phyloP scores from a whole-genome alignment of 2,329 filamentous ascomycete species.

The Lecanicillium sp. region DNA sequence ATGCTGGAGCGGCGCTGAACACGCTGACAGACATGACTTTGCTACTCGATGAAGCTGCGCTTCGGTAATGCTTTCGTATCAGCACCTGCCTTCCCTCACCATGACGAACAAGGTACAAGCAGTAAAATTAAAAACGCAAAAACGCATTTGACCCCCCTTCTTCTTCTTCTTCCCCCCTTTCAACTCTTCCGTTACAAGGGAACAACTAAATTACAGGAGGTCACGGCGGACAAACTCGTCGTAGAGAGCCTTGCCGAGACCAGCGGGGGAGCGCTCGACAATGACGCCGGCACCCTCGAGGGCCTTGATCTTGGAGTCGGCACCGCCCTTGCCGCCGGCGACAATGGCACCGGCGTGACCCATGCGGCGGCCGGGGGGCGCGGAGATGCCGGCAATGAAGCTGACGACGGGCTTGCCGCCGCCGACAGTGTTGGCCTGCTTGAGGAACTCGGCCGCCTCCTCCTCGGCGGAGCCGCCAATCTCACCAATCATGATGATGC shows the following conservation, averaged over 20 bases:
- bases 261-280: slow-evolving; percentile 89
- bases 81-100: no score
- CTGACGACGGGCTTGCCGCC: slow-evolving; percentile 87
- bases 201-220: slow-evolving; percentile 60
- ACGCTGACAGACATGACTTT: no score
- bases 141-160: neutral
- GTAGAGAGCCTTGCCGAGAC: slow-evolving; percentile 87
- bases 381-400: slow-evolving; percentile 98
- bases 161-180: neutral
- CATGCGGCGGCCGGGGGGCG: slow-evolving; percentile 93
- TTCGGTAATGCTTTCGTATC: no score
- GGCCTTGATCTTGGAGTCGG: slow-evolving; percentile 95
- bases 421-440: slow-evolving; percentile 81
- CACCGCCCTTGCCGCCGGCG: slow-evolving; percentile 92
- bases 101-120: neutral
- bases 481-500: slow-evolving; percentile 99
- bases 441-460: slow-evolving; percentile 94
- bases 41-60: no score
- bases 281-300: slow-evolving; percentile 90
- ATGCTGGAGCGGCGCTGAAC: neutral
- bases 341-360: slow-evolving; percentile 98
- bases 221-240: slow-evolving; percentile 95
- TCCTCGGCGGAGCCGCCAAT: slow-evolving; percentile 97
- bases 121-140: neutral
- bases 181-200: slow-evolving; percentile 2